These are phyloP conservation scores for Lolium perenne DNA, from an alignment of 176 grass and related monocot genomes.

Conservation along the genomic window DNA sequence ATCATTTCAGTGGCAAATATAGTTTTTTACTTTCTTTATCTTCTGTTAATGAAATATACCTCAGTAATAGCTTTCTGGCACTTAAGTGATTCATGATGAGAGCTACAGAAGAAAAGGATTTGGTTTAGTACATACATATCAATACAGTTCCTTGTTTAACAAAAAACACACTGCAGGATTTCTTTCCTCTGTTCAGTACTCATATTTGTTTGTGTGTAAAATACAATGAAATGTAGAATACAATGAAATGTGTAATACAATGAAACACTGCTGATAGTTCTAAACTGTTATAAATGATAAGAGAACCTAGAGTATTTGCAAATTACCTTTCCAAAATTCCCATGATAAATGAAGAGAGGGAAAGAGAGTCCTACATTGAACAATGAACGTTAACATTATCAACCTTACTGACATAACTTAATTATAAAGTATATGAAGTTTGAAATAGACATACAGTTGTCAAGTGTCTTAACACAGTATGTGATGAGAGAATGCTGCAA, in stretches of 20 bases:
- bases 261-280: slow-evolving; percentile 17
- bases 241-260: slow-evolving; percentile 23
- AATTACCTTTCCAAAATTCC: slow-evolving; percentile 90
- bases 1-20: slow-evolving; percentile 38
- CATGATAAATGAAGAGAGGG: slow-evolving; percentile 84
- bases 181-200: slow-evolving; percentile 25
- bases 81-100: slow-evolving; percentile 91
- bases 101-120: slow-evolving; percentile 59
- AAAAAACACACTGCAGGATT: slow-evolving; percentile 25
- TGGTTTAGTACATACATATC: slow-evolving; percentile 40
- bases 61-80: slow-evolving; percentile 93
- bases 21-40: slow-evolving; percentile 27
- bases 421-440: slow-evolving; percentile 4
- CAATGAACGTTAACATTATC: slow-evolving; percentile 40
- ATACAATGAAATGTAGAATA: neutral
- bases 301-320: neutral
- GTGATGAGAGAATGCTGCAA: slow-evolving; percentile 74
- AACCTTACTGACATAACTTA: slow-evolving; percentile 31
- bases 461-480: slow-evolving; percentile 79
- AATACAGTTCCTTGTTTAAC: slow-evolving; percentile 20
- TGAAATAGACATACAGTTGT: slow-evolving; percentile 61
- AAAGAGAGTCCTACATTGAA: slow-evolving; percentile 66
- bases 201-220: neutral
- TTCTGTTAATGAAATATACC: slow-evolving; percentile 53
- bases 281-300: slow-evolving; percentile 14